Percentiles rank a stretch among this genome's conserved stretches.
These are phyloP conservation scores for Solanum infundibuliforme DNA, from an alignment of 257 asterid species.

Conservation along the genomic window DNA sequence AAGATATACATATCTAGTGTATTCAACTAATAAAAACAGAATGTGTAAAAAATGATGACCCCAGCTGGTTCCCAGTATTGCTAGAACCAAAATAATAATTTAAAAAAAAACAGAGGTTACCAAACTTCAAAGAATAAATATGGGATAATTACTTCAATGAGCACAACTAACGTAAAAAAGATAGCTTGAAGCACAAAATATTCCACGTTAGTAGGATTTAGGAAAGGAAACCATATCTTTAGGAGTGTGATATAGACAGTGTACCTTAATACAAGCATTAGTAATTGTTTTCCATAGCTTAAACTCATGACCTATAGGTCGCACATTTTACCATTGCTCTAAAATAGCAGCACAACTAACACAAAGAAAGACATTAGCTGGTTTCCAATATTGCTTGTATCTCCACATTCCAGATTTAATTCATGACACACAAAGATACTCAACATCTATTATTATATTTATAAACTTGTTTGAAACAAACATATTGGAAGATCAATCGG, in stretches of 20 bases:
- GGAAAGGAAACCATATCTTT: no score
- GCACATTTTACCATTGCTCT: not conserved
- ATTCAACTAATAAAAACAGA: not conserved
- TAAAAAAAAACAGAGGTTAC: not conserved
- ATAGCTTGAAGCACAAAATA: no score
- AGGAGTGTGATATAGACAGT: no score
- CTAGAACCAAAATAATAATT: not conserved
- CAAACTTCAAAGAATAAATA: not conserved
- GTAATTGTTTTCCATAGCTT: no score
- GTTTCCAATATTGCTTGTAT: not conserved
- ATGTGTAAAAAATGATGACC: not conserved
- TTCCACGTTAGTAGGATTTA: no score
- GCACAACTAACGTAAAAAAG: not conserved
- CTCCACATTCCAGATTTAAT: not conserved
- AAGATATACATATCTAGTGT: not conserved
- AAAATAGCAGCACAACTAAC: not conserved
- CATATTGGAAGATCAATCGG: no score
- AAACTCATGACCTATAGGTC: no score
- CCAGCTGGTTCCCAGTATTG: not conserved
- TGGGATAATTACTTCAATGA: not conserved
- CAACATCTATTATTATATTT: not conserved
- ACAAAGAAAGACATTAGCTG: not conserved
- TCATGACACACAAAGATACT: not conserved
- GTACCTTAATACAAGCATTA: no score
- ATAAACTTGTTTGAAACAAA: not conserved